These are phyloP conservation scores for Chalciporus piperatus DNA, from an alignment of 768 basidiomycete species.

Conservation along the genomic window DNA sequence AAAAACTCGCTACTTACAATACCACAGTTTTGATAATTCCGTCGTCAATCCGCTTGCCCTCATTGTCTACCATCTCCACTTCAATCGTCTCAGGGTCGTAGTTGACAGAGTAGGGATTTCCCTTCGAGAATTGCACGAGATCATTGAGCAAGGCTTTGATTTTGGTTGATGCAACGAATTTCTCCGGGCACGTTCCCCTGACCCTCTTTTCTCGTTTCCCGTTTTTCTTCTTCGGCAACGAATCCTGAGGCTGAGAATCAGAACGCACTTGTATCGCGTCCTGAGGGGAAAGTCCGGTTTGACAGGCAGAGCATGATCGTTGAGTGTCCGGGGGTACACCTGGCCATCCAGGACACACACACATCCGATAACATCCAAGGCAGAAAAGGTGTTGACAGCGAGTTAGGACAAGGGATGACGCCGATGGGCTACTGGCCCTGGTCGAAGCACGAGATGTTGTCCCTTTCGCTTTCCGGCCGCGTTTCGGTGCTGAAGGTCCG, in stretches of 20 bases:
- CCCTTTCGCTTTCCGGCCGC: conserved; percentile 54
- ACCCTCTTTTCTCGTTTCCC: conserved; percentile 64
- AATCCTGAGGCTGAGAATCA: conserved; percentile 45
- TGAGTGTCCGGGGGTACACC: conserved; percentile 54
- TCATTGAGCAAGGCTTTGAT: conserved; percentile 80
- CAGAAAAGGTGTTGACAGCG: conserved; percentile 96
- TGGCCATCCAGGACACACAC: conserved; percentile 82
- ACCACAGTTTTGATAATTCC: conserved; percentile 87
- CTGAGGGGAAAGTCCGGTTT: conserved; percentile 55
- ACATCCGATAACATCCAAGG: conserved; percentile 74
- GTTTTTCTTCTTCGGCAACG: conserved; percentile 56
- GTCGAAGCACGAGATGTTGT: conserved; percentile 64
- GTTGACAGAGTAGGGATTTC: conserved; percentile 84
- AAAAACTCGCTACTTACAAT: conserved; percentile 61
- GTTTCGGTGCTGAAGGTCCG: conserved; percentile 46
- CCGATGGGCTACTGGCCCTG: conserved; percentile 68
- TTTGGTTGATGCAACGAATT: conserved; percentile 82
- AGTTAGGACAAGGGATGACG: conserved; percentile 71
- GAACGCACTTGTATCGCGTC: conserved; percentile 85
- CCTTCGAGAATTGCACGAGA: conserved; percentile 73
- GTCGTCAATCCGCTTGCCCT: conserved; percentile 70
- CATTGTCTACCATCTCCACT: conserved; percentile 72
- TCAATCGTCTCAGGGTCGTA: conserved; percentile 76
- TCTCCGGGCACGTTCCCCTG: conserved; percentile 51
- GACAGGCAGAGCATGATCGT: conserved; percentile 77